A percentile compares a stretch with the other conserved stretches of the same genome.
Conservation (phyloP, 129 eudicot genomes). For the Pulicaria dysenterica region DNA sequence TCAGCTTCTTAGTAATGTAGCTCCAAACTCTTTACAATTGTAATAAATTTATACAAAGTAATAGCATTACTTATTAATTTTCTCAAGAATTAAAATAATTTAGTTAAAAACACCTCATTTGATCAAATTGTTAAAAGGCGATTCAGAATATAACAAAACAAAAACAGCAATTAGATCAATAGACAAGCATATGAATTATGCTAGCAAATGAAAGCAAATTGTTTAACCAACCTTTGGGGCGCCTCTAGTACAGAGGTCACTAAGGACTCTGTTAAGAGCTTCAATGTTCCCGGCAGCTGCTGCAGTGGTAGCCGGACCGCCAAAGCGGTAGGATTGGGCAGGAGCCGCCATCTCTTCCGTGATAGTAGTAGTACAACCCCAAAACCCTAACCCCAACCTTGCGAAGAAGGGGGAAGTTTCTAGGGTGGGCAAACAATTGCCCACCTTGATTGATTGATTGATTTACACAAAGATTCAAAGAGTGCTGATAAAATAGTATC, state of each 20-base stretch:
- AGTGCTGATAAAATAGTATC: slow-evolving; percentile 12
- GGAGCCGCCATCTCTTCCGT: slow-evolving; percentile 49
- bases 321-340: slow-evolving; percentile 59
- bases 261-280: slow-evolving; percentile 69
- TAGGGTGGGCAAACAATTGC: slow-evolving; percentile 49
- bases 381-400: slow-evolving; percentile 65
- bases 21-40: not conserved
- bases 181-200: not conserved
- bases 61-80: not conserved
- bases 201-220: not conserved
- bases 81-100: not conserved
- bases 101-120: not conserved
- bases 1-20: slow-evolving; percentile 13
- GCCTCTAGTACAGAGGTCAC: slow-evolving; percentile 70
- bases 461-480: slow-evolving; percentile 20
- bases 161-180: not conserved
- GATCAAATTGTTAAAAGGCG: not conserved
- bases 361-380: slow-evolving; percentile 18
- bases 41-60: not conserved
- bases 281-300: slow-evolving; percentile 66
- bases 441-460: slow-evolving; percentile 38
- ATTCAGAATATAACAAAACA: not conserved
- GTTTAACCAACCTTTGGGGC: slow-evolving; percentile 60
- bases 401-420: slow-evolving; percentile 46
- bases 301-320: slow-evolving; percentile 47